Conservation (phyloP, 306 rosid species). For the Lathyrus aphaca region DNA sequence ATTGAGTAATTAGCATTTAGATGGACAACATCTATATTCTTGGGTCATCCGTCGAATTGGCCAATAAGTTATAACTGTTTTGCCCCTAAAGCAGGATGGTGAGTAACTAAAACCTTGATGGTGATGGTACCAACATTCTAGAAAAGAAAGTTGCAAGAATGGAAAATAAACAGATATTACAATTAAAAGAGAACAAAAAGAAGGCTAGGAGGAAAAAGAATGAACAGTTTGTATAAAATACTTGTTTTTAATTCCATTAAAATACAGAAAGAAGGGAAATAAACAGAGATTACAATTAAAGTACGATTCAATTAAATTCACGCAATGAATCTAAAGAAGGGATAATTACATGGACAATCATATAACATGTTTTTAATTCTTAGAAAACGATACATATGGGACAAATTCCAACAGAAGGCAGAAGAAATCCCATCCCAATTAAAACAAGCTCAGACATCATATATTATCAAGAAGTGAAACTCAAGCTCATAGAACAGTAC, state of each 20-base stretch:
- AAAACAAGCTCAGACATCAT: not conserved
- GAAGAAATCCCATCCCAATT: not conserved
- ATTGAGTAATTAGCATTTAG: not conserved
- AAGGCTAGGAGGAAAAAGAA: not conserved
- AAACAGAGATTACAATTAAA: too few relatives aligned
- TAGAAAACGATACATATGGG: not conserved
- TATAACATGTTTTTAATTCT: not conserved
- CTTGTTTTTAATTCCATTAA: too few relatives aligned
- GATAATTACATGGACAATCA: not conserved
- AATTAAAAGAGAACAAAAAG: not conserved
- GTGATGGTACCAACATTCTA: not conserved
- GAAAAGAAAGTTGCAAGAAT: not conserved
- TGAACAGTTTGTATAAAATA: slow-evolving; percentile 7
- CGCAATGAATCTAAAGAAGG: not conserved
- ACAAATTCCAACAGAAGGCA: slow-evolving; percentile 17
- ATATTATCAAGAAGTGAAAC: not conserved
- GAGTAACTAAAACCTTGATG: slow-evolving; percentile 7
- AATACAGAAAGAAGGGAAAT: too few relatives aligned
- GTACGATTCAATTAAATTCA: not conserved
- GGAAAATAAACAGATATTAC: not conserved
- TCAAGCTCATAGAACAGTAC: not conserved
- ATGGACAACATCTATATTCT: not conserved
- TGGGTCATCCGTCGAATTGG: not conserved
- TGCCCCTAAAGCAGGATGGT: not conserved
- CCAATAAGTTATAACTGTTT: not conserved